Base-by-base conservation (phyloP, 2,329 filamentous ascomycete genomes). In the Fusarium neocosmosporiellum region DNA sequence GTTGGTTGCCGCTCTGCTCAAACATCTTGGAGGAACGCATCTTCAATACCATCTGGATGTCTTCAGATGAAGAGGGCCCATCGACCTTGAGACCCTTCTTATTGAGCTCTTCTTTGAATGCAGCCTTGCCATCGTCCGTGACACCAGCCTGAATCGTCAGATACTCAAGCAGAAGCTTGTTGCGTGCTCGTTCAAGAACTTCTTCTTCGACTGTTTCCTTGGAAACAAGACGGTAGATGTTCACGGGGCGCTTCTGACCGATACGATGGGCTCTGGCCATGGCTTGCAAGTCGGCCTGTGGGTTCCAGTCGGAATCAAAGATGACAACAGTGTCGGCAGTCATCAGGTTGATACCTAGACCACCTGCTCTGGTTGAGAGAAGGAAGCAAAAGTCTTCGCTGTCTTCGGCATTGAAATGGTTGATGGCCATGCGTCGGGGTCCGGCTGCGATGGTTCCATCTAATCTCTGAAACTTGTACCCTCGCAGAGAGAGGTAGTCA, bases 1-100 rank as follows among this genome's bases (percentile, higher is more conserved):
- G 93, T 82, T 99, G 96, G 80, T 99, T 99, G 67, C 94, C 94
- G 13, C 94, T 96, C 81, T 98, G 96, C 83, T 98, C 96, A 76
- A 99, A 99, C 92, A 99, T 97, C 83, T 96, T 98, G 80, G 98
- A 96, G n/a, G 96, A 97, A 75, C 96, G 93, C 83, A 96, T 95
- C 85, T 98, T 98, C 79, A 99, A 89, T 67, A 99, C 97, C 81
- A 94, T 93, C 71, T 96, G 97, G 74, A 98, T 98, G 79, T 98
- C 96, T 73, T 98, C 96, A 1, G 94, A 94, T 4, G 94, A 97
- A 67, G 92, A 96, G 9, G 96, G 95, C 76, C 97, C 95, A 63
- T 92, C 92, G 37, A 88, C 90, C 87, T 85, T 93, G 83, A 85
- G 84, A 82, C 90, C 90, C 82, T 95, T 93, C 82, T 95, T 94